Base-by-base conservation (phyloP, 192 early-diverging fungal species). In the Backusella tuberculispora region DNA sequence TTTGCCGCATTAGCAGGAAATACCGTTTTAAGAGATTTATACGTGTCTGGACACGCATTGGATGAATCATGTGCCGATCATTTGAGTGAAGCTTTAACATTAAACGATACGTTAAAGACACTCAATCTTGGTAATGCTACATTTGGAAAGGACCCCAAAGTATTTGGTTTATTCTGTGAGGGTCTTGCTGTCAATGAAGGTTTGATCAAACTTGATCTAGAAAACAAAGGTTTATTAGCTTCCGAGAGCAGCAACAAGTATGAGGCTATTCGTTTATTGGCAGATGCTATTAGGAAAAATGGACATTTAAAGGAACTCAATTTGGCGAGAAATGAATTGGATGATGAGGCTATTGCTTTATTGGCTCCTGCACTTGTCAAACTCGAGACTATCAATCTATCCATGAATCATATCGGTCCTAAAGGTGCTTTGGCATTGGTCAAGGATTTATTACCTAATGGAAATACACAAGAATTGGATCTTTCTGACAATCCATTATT, bases 41-140 rank as follows among this genome's bases (percentile, higher is more conserved):
- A 87, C 50, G 82, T 84, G 48, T 88, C 87, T 0, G 87, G 87
- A 8, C 87, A 87, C 63, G 66, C 70, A 5, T 45, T 88, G 5
- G 85, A 85, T 70, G 68, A 69, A 7, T 19, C 21, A 6, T 76
- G 83, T 14, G 76, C 80, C 29, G 75, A 79, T 41, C 70, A 66
- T 4, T 60, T 88, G 24, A 60, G 76, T 10, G 65, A 76, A 21
- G 75, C 81, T 2, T 64, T 88, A 40, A 75, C 76, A 13, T 34
- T 80, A n/a, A 88, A 88, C 37, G 65, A 71, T 7, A 88, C 85
- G 0, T 38, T 88, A 21, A 72, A 79, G 34, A 66, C 72, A 7
- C 34, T 88, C 4, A 87, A 83, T 37, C 50, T 86, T 12, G 87
- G 87, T 0, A 76, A 80, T 48, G 74, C 79, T 45, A 68, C 24